These are phyloP conservation scores for Rosa rugosa DNA, from an alignment of 306 rosid genomes.

Conservation along the genomic window DNA sequence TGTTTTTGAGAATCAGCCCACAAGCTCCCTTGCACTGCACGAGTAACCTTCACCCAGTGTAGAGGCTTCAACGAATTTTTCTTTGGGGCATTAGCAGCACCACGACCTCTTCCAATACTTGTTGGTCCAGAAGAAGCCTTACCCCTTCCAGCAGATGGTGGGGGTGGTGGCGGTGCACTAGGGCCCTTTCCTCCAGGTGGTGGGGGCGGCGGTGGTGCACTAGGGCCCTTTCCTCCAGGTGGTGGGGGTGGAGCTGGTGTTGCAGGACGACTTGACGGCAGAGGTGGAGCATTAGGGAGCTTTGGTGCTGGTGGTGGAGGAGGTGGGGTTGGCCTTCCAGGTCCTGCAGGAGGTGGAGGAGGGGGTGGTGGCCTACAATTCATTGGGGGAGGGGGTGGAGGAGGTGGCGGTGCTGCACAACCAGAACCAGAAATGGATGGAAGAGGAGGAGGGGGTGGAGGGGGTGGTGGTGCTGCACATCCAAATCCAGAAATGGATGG, in stretches of 20 bases:
- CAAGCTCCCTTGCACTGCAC: slow-evolving; percentile 86
- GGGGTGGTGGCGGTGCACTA: slow-evolving; percentile 48
- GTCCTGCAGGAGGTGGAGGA: slow-evolving; percentile 50
- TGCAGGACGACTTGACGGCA: slow-evolving; percentile 31
- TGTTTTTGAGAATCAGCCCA: slow-evolving; percentile 95
- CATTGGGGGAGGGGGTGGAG: slow-evolving; percentile 31
- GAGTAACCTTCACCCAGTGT: slow-evolving; percentile 95
- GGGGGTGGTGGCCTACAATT: slow-evolving; percentile 33
- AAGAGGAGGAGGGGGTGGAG: slow-evolving; percentile 32
- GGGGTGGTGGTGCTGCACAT: slow-evolving; percentile 25
- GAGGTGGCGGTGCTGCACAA: slow-evolving; percentile 25
- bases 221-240: slow-evolving; percentile 36
- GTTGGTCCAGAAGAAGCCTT: slow-evolving; percentile 46
- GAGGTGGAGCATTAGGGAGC: slow-evolving; percentile 56
- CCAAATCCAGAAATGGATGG: slow-evolving; percentile 21
- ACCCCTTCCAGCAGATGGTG: slow-evolving; percentile 41
- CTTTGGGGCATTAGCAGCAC: slow-evolving; percentile 58
- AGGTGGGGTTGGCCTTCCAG: slow-evolving; percentile 30
- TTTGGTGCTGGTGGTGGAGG: slow-evolving; percentile 46
- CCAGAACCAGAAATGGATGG: slow-evolving; percentile 24
- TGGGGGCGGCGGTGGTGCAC: slow-evolving; percentile 48
- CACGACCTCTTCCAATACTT: slow-evolving; percentile 65
- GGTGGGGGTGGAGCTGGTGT: slow-evolving; percentile 37
- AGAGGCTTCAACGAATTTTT: slow-evolving; percentile 72
- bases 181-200: slow-evolving; percentile 41